These are phyloP conservation scores for Fusarium solani-melongenae DNA, from an alignment of 2,329 filamentous ascomycete species.

Conservation along the genomic window DNA sequence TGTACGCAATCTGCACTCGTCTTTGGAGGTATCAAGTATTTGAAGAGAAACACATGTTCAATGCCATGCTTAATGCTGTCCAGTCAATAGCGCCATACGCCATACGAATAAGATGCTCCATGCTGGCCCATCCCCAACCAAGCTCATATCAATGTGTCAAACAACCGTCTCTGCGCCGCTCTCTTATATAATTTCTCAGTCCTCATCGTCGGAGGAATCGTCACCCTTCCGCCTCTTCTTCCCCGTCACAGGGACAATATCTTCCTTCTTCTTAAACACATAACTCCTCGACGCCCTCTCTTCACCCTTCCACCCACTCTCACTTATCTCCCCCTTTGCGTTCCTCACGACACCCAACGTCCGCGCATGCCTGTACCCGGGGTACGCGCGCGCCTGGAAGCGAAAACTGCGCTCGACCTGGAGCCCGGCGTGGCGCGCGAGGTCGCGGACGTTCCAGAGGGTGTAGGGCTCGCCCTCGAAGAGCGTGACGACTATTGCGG, in stretches of 20 bases:
- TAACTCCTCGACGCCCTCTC: slow-evolving; percentile 65
- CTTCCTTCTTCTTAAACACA: slow-evolving; percentile 70
- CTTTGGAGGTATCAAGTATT: not conserved
- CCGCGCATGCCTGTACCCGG: slow-evolving; percentile 78
- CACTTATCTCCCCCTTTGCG: slow-evolving; percentile 55
- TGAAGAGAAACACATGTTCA: not conserved
- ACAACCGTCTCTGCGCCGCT: not conserved
- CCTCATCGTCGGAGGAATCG: slow-evolving; percentile 49
- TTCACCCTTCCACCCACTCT: slow-evolving; percentile 56
- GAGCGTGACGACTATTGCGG: slow-evolving; percentile 81
- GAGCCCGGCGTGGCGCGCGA: slow-evolving; percentile 81
- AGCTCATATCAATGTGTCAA: not conserved
- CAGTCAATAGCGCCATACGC: slow-evolving; percentile 19
- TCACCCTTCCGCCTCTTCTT: slow-evolving; percentile 47
- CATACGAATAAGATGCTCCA: slow-evolving; percentile 1
- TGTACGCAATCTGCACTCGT: not conserved
- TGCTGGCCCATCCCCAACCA: not conserved
- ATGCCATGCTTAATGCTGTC: not conserved
- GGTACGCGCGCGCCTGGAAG: slow-evolving; percentile 75
- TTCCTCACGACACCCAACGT: slow-evolving; percentile 74
- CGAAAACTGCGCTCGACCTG: slow-evolving; percentile 76
- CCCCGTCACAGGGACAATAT: slow-evolving; percentile 47
- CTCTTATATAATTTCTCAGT: slow-evolving; percentile 14
- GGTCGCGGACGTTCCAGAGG: slow-evolving; percentile 91
- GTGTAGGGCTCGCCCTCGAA: slow-evolving; percentile 97